Base-by-base conservation (phyloP, 495 filamentous ascomycete species). In the Ramalina intermedia region DNA sequence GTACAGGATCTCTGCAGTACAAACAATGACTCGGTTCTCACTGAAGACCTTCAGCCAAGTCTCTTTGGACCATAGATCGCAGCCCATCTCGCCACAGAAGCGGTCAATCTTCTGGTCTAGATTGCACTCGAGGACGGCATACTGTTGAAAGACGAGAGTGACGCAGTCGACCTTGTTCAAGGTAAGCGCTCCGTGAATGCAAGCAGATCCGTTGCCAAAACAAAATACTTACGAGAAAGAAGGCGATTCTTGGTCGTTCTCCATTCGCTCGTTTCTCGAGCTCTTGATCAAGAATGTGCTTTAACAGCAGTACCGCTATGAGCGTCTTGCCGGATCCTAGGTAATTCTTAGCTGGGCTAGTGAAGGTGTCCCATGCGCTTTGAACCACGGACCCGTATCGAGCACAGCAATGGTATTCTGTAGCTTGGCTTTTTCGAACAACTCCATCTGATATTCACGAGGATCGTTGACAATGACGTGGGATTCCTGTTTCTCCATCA, bases 291-390 rank as follows among this genome's bases (percentile, higher is more conserved):
- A 96, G 69, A 18, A 80, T 77, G 54, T 91, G 75, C 41, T 81
- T 80, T 16, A 98, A 68, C 6, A 98, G 75, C 26, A 96, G 69
- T 14, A 87, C 90, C 0, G 93, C 91, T 56, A 98, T 96, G 21
- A 96, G 69, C 0, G 91, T 98, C 61, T 98, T 98, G 14, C 91
- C 91, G n/a, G 93, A 88, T 36, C 91, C 85, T 87, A 37, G 12
- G 18, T 13, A 8, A 2, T 7, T 6, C 12, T 50, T n/a, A 51
- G 37, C 21, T 16, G 6, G 26, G n/a, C 9, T 14, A n/a, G 6
- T 7, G 9, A 37, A 12, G 18, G 14, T 6, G 11, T 3, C 4
- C 11, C 0, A 33, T 33, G 12, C 5, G 41, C 16, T 12, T 43
- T 5, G 18, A 37, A 44, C 20, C 7, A 54, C 55, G 45, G 60